A percentile compares a stretch with the other conserved stretches of the same genome.
Conservation (phyloP, 257 asterid species). For the Ajuga chamaepitys region DNA sequence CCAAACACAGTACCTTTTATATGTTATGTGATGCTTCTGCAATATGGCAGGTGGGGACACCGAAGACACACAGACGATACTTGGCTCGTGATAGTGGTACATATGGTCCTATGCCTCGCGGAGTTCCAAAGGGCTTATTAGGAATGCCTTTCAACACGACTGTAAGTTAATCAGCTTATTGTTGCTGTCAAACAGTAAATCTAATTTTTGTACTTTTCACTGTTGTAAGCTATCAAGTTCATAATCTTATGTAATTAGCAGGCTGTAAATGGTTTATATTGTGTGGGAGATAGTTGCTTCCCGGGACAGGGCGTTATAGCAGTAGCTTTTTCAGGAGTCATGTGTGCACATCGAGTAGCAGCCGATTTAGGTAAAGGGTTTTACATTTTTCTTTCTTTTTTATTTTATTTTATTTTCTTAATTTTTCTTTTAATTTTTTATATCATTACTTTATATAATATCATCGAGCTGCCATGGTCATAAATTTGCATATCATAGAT, state of each 20-base stretch:
- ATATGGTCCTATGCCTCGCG: constrained; percentile 92
- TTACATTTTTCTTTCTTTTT: neutral
- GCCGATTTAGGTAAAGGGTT: constrained; percentile 75
- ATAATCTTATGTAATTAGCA: constrained; percentile 27
- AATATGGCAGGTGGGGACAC: constrained; percentile 84
- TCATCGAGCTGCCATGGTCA: neutral
- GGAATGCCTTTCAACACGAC: constrained; percentile 99
- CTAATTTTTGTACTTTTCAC: constrained; percentile 8
- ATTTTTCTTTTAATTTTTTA: neutral
- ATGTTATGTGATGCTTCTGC: constrained; percentile 6
- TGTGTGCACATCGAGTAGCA: constrained; percentile 97
- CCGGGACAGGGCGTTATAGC: constrained; percentile 99
- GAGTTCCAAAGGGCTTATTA: constrained; percentile 73
- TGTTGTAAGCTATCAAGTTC: constrained; percentile 5
- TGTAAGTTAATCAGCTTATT: constrained; percentile 29
- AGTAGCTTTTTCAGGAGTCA: constrained; percentile 96
- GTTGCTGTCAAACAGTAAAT: neutral
- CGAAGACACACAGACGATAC: constrained; percentile 91
- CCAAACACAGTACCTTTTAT: neutral
- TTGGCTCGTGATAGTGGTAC: constrained; percentile 97
- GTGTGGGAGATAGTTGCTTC: constrained; percentile 99
- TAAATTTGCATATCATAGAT: neutral
- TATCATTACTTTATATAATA: neutral
- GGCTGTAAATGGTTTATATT: constrained; percentile 85
- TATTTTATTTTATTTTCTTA: too few species aligned